Conservation (phyloP, 257 asterid species). For the Mentha longifolia region DNA sequence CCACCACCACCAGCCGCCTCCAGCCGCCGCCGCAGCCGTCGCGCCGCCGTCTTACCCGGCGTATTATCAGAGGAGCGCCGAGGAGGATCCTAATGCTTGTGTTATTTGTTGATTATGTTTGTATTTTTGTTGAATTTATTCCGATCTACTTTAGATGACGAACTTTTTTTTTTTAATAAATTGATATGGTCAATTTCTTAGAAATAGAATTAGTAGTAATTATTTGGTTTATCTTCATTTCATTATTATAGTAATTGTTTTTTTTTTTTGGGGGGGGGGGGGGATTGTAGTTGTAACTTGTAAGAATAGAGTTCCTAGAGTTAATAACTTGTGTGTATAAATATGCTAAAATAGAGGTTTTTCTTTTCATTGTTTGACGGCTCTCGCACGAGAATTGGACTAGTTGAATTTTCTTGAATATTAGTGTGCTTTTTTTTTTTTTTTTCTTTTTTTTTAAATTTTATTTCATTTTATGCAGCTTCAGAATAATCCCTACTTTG, state of each 20-base stretch:
- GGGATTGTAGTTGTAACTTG: neutral
- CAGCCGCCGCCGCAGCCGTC: constrained; percentile 34
- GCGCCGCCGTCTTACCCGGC: constrained; percentile 50
- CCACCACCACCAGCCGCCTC: constrained; percentile 20
- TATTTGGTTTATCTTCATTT: neutral
- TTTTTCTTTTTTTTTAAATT: too few relatives aligned
- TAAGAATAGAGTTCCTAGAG: neutral
- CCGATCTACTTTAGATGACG: neutral
- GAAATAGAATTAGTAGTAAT: neutral
- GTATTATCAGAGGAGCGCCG: constrained; percentile 43
- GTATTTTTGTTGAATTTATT: neutral
- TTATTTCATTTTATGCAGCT: neutral
- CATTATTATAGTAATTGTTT: too few relatives aligned
- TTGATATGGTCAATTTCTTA: neutral
- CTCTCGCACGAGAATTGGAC: too few relatives aligned
- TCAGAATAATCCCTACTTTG: neutral
- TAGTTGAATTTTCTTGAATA: neutral
- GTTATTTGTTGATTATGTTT: constrained; percentile 44
- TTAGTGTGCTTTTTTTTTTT: too few relatives aligned
- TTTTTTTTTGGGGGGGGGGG: neutral
- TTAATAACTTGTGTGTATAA: too few relatives aligned
- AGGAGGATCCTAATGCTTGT: constrained; percentile 62
- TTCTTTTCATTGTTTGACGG: too few relatives aligned
- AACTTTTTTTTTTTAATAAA: neutral
- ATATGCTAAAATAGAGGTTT: too few relatives aligned